Conservation (phyloP, 306 rosid species). For the Gastrolobium bilobum region DNA sequence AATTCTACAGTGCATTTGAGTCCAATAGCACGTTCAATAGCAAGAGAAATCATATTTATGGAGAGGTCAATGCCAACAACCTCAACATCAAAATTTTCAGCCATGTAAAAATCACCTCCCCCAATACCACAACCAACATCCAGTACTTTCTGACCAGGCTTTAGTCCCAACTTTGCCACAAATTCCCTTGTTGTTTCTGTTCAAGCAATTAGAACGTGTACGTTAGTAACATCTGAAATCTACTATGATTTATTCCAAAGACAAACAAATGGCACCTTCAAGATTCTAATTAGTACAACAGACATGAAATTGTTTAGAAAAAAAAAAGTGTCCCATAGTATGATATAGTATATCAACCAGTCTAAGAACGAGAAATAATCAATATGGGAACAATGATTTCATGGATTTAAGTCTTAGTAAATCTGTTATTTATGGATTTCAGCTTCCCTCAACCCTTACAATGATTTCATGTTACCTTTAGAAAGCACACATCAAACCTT, state of each 20-base stretch:
- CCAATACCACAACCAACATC: constrained; percentile 98
- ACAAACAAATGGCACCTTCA: neutral
- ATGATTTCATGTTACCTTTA: constrained; percentile 8
- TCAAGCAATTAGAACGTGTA: constrained; percentile 28
- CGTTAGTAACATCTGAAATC: neutral
- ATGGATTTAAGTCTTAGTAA: neutral
- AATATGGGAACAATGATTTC: neutral
- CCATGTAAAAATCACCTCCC: constrained; percentile 96
- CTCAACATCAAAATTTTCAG: constrained; percentile 82
- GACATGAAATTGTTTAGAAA: neutral
- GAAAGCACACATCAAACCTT: constrained; percentile 1
- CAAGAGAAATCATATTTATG: constrained; percentile 90
- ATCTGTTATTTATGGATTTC: constrained; percentile 5
- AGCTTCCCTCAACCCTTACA: neutral
- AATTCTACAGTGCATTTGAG: constrained; percentile 82
- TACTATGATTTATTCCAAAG: constrained; percentile 1
- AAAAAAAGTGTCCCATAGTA: neutral
- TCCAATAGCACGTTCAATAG: constrained; percentile 86
- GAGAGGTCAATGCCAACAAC: constrained; percentile 95
- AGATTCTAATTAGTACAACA: neutral
- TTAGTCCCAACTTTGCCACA: constrained; percentile 74
- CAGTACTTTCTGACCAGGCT: constrained; percentile 77
- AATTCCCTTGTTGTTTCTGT: constrained; percentile 89
- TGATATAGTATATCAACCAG: constrained; percentile 2
- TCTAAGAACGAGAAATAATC: constrained; percentile 16